Evolutionary conservation across 345 rosid genomes (phyloP).

Genomic region (Salix suchowensis): DNA sequence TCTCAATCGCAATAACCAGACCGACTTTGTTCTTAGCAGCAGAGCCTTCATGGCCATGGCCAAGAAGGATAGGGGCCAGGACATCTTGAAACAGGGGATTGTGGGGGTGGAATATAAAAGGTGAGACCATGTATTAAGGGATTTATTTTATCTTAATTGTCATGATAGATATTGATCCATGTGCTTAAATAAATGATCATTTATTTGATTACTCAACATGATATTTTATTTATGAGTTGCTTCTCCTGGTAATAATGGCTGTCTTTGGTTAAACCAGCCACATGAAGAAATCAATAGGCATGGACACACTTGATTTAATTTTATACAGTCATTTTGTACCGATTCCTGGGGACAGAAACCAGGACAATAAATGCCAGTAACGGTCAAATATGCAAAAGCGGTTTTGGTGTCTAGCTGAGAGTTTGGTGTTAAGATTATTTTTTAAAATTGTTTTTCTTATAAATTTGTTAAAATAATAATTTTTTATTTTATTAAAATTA

Average conservation of each 20-base stretch:
- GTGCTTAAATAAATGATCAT: background rate
- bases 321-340: background rate
- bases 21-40: slow-evolving; percentile 78
- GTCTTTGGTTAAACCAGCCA: background rate
- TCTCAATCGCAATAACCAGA: slow-evolving; percentile 52
- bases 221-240: background rate
- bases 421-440: too few species aligned
- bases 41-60: slow-evolving; percentile 86
- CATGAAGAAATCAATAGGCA: background rate
- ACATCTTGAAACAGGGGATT: slow-evolving; percentile 51
- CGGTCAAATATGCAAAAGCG: slow-evolving; percentile 13
- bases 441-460: too few species aligned
- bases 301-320: background rate
- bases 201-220: background rate
- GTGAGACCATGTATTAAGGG: slow-evolving; percentile 14
- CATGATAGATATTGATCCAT: background rate
- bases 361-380: slow-evolving; percentile 28
- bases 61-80: slow-evolving; percentile 39
- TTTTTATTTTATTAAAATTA: too few species aligned
- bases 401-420: too few species aligned
- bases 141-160: background rate
- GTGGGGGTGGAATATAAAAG: slow-evolving; percentile 78
- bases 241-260: background rate
- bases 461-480: too few species aligned
- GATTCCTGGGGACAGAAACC: background rate